Base-by-base conservation (phyloP, 768 basidiomycete genomes). In the Sporobolomyces phaffii region DNA sequence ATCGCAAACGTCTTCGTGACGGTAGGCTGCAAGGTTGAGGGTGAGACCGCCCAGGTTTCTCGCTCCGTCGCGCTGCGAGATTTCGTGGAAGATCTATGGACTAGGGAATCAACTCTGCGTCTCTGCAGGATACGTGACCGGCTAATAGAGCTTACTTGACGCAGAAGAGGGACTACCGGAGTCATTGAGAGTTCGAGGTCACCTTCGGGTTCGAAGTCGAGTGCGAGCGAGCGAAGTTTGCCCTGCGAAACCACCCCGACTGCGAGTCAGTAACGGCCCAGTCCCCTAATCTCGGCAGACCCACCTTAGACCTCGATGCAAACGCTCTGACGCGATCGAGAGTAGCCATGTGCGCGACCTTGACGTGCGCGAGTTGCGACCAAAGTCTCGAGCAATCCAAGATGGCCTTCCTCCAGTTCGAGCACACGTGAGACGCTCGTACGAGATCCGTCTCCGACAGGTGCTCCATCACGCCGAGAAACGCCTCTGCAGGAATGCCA, bases 341-440 rank as follows among this genome's bases (percentile, higher is more conserved):
- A 0, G 26, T 58, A 24, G 1, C 22, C 22, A 44, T 24, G 9
- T 1, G 4, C 9, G 22, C 43, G 15, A 48, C n/a, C 17, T 59
- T n/a, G 20, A 70, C 41, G 6, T 18, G 17, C 1, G 28, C 38
- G 34, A 70, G 50, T 1, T 40, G n/a, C 15, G 5, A 28, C 69
- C 64, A 62, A 7, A 65, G 36, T 15, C 8, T 8, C 20, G 33
- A 36, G 36, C 49, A 50, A 10, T n/a, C 47, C 26, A 59, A 0
- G 7, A 65, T 57, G 6, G 58, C 68, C n/a, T 51, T 50, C 20
- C 68, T 31, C 68, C 63, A 65, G 8, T 28, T 49, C 8, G 8
- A 0, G 36, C 59, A 64, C 18, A 62, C 64, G 7, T 62, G 60
- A 22, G 36, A 34, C 0, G 56, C 49, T 10, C 13, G 15, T 2